These are phyloP conservation scores for Plectranthus barbatus DNA, from an alignment of 257 asterid genomes.

Conservation along the genomic window DNA sequence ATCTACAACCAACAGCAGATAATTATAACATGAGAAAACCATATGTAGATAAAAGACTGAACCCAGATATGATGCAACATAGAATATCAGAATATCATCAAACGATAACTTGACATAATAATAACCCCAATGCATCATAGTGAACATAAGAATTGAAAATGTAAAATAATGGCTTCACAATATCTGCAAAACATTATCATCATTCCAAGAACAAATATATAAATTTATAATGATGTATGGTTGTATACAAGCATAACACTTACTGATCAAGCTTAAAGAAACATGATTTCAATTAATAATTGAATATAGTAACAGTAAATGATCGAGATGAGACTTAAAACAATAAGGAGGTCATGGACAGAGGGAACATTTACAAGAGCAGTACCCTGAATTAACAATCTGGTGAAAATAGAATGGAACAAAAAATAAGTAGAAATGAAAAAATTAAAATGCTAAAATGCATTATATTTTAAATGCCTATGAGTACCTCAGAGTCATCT, in stretches of 20 bases:
- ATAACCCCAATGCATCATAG: neutral
- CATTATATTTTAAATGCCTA: neutral
- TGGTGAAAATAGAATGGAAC: neutral
- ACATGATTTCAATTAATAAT: neutral
- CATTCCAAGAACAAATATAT: neutral
- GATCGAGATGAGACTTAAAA: neutral
- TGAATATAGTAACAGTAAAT: neutral
- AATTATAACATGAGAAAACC: neutral
- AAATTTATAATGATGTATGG: no score
- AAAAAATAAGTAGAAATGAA: neutral
- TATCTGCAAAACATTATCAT: no score
- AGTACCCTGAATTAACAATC: neutral
- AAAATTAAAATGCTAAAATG: neutral
- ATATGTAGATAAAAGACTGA: neutral
- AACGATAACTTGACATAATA: neutral
- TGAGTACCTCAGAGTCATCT: slow-evolving; percentile 32
- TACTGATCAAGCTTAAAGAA: no score
- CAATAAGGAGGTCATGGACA: neutral
- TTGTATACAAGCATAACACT: neutral
- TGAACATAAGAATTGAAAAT: neutral
- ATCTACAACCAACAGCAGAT: neutral
- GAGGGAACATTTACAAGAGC: neutral
- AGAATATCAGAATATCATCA: neutral
- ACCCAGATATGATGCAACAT: neutral
- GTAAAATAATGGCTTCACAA: no score